A percentile compares a stretch with the other conserved stretches of the same genome.
Conservation (phyloP, 345 rosid genomes). For the Psidium guajava region DNA sequence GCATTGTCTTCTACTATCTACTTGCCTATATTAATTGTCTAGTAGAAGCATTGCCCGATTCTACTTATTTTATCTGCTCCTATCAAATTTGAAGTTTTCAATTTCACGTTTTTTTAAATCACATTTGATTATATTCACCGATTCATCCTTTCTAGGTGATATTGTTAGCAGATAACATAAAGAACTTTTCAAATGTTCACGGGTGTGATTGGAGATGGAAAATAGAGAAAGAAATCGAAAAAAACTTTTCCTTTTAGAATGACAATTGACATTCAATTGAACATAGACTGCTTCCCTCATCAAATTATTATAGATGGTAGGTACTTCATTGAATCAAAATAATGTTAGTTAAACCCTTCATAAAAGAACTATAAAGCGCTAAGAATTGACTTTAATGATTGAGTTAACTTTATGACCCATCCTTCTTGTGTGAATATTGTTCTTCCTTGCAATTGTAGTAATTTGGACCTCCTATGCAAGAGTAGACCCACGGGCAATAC, state of each 20-base stretch:
- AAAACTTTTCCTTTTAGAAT: background rate
- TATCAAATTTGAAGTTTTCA: no score
- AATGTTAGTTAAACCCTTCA: background rate
- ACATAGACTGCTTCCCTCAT: background rate
- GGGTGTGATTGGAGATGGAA: background rate
- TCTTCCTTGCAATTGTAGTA: background rate
- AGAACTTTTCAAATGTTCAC: background rate
- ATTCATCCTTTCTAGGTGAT: no score
- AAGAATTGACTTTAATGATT: background rate
- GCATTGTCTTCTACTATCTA: no score
- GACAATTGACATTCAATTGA: background rate
- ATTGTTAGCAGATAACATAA: no score
- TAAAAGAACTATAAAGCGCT: background rate
- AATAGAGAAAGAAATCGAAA: no score
- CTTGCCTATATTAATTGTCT: no score
- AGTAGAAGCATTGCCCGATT: no score
- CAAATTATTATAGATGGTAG: background rate
- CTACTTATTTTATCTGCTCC: no score
- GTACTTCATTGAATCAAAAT: background rate
- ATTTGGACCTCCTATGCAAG: background rate
- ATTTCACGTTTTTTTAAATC: no score
- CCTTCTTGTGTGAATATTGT: background rate
- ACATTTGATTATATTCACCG: no score
- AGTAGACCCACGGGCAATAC: background rate
- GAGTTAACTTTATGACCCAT: background rate